Evolutionary conservation across 1,139 yeast species (phyloP).

Genomic region (Debaryomyces fabryi): DNA sequence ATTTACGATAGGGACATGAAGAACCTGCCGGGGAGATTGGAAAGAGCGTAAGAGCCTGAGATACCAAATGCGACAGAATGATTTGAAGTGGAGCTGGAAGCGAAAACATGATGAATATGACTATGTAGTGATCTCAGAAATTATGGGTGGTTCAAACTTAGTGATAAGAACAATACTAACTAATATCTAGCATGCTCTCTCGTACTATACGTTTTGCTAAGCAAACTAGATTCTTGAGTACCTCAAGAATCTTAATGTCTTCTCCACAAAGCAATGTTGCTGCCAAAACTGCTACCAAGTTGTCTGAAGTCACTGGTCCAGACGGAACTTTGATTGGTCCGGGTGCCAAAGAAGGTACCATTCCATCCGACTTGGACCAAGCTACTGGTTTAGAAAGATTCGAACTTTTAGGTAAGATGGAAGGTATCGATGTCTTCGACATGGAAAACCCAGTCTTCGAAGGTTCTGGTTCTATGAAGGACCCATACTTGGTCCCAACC

Average conservation of each 20-base stretch:
- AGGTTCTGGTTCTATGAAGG: conserved; percentile 83
- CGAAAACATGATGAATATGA: too few relatives aligned
- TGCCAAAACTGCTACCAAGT: conserved; percentile 63
- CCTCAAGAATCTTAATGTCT: conserved; percentile 32
- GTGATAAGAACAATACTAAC: conserved; percentile 25
- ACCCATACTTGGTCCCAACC: conserved; percentile 88
- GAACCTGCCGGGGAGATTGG: background rate
- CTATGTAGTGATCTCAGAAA: too few relatives aligned
- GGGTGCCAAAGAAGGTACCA: conserved; percentile 81
- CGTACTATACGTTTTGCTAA: conserved; percentile 45
- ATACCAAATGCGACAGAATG: background rate
- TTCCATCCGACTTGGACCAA: conserved; percentile 94
- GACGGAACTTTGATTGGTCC: conserved; percentile 79
- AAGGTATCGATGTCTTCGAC: conserved; percentile 96
- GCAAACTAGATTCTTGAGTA: conserved; percentile 46
- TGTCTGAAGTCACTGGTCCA: conserved; percentile 80
- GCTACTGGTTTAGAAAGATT: conserved; percentile 98
- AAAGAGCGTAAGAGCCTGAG: background rate
- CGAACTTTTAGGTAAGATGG: conserved; percentile 90
- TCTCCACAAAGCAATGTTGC: conserved; percentile 34
- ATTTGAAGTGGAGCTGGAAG: background rate
- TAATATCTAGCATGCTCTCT: conserved; percentile 35
- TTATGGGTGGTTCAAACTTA: background rate
- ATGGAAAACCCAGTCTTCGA: conserved; percentile 83
- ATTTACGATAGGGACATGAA: background rate